Conservation (phyloP, 495 filamentous ascomycete genomes). For the Aspergillus kassunensis region DNA sequence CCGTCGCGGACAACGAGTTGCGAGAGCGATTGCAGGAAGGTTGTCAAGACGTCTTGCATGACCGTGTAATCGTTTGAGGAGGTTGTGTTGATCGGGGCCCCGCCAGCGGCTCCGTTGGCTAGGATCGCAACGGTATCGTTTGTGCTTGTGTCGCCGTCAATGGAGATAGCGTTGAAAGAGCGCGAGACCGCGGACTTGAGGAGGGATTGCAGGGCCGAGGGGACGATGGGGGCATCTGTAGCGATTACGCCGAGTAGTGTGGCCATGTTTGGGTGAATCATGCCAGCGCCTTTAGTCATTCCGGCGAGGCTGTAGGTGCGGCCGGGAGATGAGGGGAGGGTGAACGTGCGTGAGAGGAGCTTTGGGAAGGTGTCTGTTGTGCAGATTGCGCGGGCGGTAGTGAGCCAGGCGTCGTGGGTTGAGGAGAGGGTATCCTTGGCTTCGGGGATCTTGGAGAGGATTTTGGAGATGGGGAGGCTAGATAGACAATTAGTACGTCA, state of each 20-base stretch:
- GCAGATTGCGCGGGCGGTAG: constrained; percentile 87
- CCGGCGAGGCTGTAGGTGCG: constrained; percentile 79
- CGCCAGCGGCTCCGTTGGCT: constrained; percentile 90
- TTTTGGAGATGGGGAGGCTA: constrained; percentile 86
- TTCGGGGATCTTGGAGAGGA: constrained; percentile 73
- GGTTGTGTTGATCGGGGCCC: constrained; percentile 53
- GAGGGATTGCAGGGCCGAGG: constrained; percentile 60
- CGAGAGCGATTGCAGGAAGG: constrained; percentile 77
- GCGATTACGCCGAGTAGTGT: constrained; percentile 91
- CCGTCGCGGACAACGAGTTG: constrained; percentile 94
- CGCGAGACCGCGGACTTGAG: constrained; percentile 73
- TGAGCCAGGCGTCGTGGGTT: constrained; percentile 81
- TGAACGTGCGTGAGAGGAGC: constrained; percentile 79
- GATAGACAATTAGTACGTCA: background rate
- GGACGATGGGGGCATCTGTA: constrained; percentile 82
- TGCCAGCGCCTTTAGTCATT: constrained; percentile 97
- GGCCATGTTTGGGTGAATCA: constrained; percentile 99
- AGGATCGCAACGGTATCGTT: constrained; percentile 95
- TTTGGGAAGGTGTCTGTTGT: constrained; percentile 99
- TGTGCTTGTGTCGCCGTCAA: constrained; percentile 94
- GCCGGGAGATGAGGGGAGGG: constrained; percentile 71
- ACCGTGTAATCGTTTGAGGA: constrained; percentile 58
- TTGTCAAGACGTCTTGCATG: constrained; percentile 65
- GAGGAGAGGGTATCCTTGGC: constrained; percentile 65
- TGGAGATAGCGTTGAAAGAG: constrained; percentile 95